Conservation (phyloP, 768 basidiomycete genomes). For the Collybia nuda region DNA sequence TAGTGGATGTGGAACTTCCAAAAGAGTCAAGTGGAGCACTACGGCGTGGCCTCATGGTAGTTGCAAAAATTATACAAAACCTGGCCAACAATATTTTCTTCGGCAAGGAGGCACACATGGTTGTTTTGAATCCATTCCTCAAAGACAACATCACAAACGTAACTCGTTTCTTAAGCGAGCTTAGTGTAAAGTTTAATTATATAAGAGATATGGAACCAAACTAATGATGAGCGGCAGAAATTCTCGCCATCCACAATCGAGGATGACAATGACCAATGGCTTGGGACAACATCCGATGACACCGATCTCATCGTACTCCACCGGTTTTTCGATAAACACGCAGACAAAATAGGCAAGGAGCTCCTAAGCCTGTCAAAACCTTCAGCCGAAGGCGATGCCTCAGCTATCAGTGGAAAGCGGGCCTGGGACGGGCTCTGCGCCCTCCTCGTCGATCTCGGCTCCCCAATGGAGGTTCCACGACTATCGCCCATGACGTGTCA, state of each 20-base stretch:
- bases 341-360: slow-evolving; percentile 87
- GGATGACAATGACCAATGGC: slow-evolving; percentile 71
- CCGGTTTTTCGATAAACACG: slow-evolving; percentile 81
- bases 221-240: slow-evolving; percentile 28
- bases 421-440: slow-evolving; percentile 83
- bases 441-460: slow-evolving; percentile 75
- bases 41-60: slow-evolving; percentile 78
- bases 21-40: slow-evolving; percentile 55
- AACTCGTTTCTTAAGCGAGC: slow-evolving; percentile 73
- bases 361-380: slow-evolving; percentile 71
- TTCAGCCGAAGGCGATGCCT: slow-evolving; percentile 52
- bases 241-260: slow-evolving; percentile 36
- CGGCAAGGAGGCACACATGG: slow-evolving; percentile 88
- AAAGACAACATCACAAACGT: slow-evolving; percentile 68
- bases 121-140: slow-evolving; percentile 74
- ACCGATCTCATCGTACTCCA: slow-evolving; percentile 83
- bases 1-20: slow-evolving; percentile 79
- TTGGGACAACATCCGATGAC: slow-evolving; percentile 76
- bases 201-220: neutral
- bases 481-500: slow-evolving; percentile 46
- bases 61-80: slow-evolving; percentile 92
- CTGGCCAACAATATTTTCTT: slow-evolving; percentile 94
- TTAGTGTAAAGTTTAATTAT: slow-evolving; percentile 50
- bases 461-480: slow-evolving; percentile 64
- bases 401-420: slow-evolving; percentile 67